Evolutionary conservation across 345 rosid genomes (phyloP).

Genomic region (Orychophragmus violaceus): DNA sequence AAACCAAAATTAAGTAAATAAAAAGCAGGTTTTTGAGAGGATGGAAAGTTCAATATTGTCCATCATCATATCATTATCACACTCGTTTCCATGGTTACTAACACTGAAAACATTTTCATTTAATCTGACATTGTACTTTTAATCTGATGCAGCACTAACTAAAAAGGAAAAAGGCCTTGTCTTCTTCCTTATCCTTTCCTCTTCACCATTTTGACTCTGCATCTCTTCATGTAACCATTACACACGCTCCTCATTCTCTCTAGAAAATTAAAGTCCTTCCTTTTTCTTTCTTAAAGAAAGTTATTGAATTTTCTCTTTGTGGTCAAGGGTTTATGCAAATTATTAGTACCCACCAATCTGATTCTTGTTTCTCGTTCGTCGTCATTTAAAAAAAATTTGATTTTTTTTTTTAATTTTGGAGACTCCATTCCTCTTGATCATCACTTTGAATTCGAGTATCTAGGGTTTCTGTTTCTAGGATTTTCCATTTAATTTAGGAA

Average conservation of each 20-base stretch:
- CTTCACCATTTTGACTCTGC: slow-evolving; percentile 14
- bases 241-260: background rate
- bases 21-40: too few species aligned
- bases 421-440: slow-evolving; percentile 10
- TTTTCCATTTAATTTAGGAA: background rate
- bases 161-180: background rate
- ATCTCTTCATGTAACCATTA: background rate
- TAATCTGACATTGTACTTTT: too few species aligned
- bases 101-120: too few species aligned
- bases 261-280: background rate
- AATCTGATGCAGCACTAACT: slow-evolving; percentile 31
- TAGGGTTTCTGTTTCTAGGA: too few species aligned
- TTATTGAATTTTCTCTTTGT: slow-evolving; percentile 10
- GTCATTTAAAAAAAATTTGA: background rate
- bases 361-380: background rate
- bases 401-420: background rate
- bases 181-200: background rate
- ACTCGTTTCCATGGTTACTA: too few species aligned
- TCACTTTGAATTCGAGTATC: background rate
- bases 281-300: background rate
- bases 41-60: too few species aligned
- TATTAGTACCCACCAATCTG: background rate
- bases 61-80: too few species aligned
- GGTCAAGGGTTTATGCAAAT: slow-evolving; percentile 2
- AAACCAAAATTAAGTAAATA: too few species aligned